Evolutionary conservation across 2,329 filamentous ascomycete genomes (phyloP), one percentile per base, ranked within the genome.

Genomic region (Paracamarosporium sp.): DNA sequence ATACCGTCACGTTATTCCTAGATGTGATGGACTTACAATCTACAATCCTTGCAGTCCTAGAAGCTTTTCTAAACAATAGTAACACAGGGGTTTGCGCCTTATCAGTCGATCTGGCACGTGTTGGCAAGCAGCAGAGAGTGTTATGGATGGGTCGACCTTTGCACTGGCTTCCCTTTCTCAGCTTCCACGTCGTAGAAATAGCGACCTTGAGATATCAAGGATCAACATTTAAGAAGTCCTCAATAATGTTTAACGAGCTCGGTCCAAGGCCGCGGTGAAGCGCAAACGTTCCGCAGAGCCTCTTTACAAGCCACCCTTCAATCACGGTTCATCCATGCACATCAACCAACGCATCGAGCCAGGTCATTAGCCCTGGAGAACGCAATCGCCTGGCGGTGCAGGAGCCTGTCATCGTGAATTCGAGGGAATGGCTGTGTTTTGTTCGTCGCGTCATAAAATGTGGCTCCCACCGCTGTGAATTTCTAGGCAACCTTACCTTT

Each of bases 281-380:
- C 48, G 48, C 48, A 41, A 27, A 9, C 11, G 15, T 51, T 51
- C 48, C 48, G 48, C 48, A 51, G 48, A 50, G 47, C 47, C 47
- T 50, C 47, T 15, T 38, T 24, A 25, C 48, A 31, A 51, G 48
- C 20, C 8, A 11, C 15, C 36, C 48, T 43, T 51, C 48, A 51
- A 51, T 50, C 47, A 22, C 33, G 24, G 5, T 27, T 11, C 25
- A 17, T 24, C 27, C 48, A 41, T 24, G 43, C 61, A 53, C 46
- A 45, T 36, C 25, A 20, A 58, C 24, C 59, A 66, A 64, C 60
- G 58, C 20, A 71, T 70, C 17, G 4, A 47, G 66, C 56, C 75
- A 74, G 43, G 72, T 69, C 61, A 68, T 72, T 51, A 81, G 79
- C 31, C 52, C 7, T 25, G 17, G 57, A 47, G 12, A 13, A 44